Evolutionary conservation across 805 yeast genomes (phyloP).

Genomic region (Barnettozyma populi): DNA sequence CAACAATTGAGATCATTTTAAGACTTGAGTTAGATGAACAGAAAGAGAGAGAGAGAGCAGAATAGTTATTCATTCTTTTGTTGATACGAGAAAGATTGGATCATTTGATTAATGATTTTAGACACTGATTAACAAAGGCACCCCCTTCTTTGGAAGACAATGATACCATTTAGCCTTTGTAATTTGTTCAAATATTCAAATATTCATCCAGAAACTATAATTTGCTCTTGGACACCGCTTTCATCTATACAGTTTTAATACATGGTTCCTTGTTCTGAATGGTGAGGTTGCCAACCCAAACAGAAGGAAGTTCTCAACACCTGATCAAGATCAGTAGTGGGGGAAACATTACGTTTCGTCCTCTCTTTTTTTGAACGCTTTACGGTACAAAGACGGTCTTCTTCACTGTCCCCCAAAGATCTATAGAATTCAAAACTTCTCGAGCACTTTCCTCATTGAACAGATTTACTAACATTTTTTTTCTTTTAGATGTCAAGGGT

Average conservation of each 20-base stretch:
- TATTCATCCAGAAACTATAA: not conserved
- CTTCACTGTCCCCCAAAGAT: not conserved
- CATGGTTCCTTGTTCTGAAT: not conserved
- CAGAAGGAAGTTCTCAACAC: not conserved
- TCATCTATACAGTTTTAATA: conserved; percentile 12
- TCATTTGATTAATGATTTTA: not conserved
- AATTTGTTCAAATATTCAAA: not conserved
- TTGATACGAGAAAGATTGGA: conserved; percentile 5
- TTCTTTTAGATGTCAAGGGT: conserved; percentile 85
- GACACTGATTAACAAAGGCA: not conserved
- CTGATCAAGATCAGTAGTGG: not conserved
- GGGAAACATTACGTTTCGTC: not conserved
- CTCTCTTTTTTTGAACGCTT: not conserved
- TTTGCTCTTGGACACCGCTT: conserved; percentile 3
- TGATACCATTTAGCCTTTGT: not conserved
- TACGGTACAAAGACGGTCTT: not conserved
- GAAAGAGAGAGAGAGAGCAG: not conserved
- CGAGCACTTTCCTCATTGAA: not conserved
- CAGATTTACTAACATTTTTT: conserved; percentile 25
- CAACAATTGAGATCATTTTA: conserved; percentile 1
- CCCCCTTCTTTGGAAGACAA: not conserved
- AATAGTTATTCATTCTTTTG: conserved; percentile 4
- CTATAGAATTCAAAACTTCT: not conserved
- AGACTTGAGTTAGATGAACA: conserved; percentile 4
- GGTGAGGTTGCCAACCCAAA: conserved; percentile 2